phyloP scores from a whole-genome alignment of 2,329 filamentous ascomycete species.

The Fusarium napiforme region DNA sequence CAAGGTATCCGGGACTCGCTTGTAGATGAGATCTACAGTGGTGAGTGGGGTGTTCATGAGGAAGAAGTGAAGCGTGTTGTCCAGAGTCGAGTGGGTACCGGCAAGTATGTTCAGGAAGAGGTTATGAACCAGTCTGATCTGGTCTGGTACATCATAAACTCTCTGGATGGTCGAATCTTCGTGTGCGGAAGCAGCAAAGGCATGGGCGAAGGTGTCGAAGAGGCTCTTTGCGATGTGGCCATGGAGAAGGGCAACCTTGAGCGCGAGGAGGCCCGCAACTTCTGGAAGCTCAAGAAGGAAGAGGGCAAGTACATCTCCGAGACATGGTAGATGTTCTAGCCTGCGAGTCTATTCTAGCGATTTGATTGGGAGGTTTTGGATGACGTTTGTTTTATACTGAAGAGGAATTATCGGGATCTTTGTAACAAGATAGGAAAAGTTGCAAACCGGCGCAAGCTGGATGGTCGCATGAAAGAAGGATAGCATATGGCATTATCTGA shows the following conservation, averaged over 20 bases:
- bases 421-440: slow-evolving; percentile 8
- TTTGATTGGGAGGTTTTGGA: neutral
- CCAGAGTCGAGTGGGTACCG: slow-evolving; percentile 79
- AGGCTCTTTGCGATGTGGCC: slow-evolving; percentile 86
- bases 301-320: slow-evolving; percentile 95
- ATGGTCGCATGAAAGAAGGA: slow-evolving; percentile 34
- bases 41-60: slow-evolving; percentile 95
- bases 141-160: slow-evolving; percentile 98
- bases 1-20: slow-evolving; percentile 94
- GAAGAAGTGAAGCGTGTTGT: slow-evolving; percentile 86
- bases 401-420: neutral
- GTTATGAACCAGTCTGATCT: slow-evolving; percentile 90
- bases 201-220: slow-evolving; percentile 97
- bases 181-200: slow-evolving; percentile 95
- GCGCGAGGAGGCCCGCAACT: slow-evolving; percentile 81
- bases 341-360: neutral
- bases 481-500: slow-evolving; percentile 27
- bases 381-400: neutral
- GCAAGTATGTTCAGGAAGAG: slow-evolving; percentile 96
- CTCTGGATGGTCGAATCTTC: slow-evolving; percentile 94
- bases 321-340: slow-evolving; percentile 63
- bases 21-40: slow-evolving; percentile 94
- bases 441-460: slow-evolving; percentile 33
- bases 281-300: slow-evolving; percentile 92
- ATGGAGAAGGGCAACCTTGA: slow-evolving; percentile 93